Percentiles rank a stretch among this genome's conserved stretches.
Evolutionary conservation across 164 flowering plant genomes (phyloP).

Genomic region (Tetracentron sinense): DNA sequence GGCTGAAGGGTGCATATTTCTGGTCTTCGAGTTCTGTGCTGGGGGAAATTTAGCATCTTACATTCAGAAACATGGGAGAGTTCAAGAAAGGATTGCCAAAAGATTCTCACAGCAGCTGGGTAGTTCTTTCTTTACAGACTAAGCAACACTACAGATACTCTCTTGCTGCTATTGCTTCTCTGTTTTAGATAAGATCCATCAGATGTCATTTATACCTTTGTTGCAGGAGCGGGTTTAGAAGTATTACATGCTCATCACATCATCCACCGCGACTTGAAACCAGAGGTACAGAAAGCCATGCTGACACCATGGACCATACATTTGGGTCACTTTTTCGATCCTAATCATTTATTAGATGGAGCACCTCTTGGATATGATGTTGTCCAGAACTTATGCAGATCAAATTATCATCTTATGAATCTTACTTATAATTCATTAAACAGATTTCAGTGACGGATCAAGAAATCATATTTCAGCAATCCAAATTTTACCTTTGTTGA

Average conservation of each 20-base stretch:
- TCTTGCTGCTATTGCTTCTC: conserved; percentile 5
- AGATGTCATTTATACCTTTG: conserved; percentile 4
- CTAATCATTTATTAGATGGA: background rate
- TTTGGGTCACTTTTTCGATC: background rate
- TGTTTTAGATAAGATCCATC: background rate
- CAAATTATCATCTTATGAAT: no score
- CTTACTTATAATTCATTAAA: no score
- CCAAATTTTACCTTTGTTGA: background rate
- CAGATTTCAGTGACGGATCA: no score
- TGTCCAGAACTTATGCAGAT: no score
- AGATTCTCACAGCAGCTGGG: conserved; percentile 62
- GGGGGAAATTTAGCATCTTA: conserved; percentile 61
- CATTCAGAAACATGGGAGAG: conserved; percentile 52
- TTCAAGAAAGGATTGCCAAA: conserved; percentile 45
- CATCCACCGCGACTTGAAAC: conserved; percentile 68
- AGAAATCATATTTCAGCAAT: background rate
- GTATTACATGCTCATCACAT: conserved; percentile 47
- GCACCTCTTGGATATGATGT: no score
- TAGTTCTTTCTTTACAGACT: conserved; percentile 20
- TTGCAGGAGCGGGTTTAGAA: conserved; percentile 57
- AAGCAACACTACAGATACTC: background rate
- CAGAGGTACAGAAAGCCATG: conserved; percentile 44
- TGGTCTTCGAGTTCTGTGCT: conserved; percentile 62
- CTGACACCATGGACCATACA: background rate
- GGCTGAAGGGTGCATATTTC: conserved; percentile 44